Conservation (phyloP, 345 rosid species). For the Arabidopsis arenosa region DNA sequence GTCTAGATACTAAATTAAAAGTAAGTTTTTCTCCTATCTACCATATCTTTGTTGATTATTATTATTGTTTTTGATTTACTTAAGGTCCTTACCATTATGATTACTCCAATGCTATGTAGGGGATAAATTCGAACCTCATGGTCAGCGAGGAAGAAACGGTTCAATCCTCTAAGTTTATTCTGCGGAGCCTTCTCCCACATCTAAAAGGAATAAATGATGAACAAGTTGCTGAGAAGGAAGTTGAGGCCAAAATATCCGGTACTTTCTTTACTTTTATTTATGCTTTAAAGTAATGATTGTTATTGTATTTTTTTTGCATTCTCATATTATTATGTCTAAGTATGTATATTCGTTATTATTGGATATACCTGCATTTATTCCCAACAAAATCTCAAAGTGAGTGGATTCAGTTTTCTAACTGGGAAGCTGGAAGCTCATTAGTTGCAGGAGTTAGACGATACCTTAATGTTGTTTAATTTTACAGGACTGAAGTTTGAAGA, state of each 20-base stretch:
- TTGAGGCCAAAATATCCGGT: constrained; percentile 60
- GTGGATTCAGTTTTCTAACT: background rate
- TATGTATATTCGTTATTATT: background rate
- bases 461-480: background rate
- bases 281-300: constrained; percentile 8
- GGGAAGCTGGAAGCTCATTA: background rate
- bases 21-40: constrained; percentile 43
- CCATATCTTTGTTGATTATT: background rate
- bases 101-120: constrained; percentile 29
- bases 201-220: constrained; percentile 52
- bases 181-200: constrained; percentile 55
- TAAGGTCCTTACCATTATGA: background rate
- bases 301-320: background rate
- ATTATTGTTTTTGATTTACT: background rate
- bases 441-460: background rate
- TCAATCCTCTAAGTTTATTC: constrained; percentile 47
- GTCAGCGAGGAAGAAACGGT: constrained; percentile 36
- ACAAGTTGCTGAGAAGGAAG: constrained; percentile 53
- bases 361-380: background rate
- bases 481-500: constrained; percentile 36
- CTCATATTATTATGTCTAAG: constrained; percentile 7
- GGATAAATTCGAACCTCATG: constrained; percentile 9
- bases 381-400: background rate
- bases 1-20: constrained; percentile 40
- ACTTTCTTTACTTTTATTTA: constrained; percentile 18